Evolutionary conservation across 345 rosid genomes (phyloP).

Genomic region (Camelina laxa): DNA sequence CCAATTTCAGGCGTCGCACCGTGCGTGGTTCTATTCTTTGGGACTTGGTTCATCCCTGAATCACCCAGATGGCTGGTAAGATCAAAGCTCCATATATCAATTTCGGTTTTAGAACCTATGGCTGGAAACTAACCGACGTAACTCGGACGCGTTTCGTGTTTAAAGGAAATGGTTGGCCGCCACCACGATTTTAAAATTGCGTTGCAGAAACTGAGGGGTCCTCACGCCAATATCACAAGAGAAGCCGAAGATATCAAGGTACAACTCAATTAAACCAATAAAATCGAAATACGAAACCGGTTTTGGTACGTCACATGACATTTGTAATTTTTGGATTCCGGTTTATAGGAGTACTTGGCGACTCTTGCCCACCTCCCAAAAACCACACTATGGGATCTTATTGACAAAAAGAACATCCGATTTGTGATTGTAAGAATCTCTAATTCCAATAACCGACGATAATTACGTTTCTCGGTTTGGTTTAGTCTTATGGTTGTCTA

Average conservation of each 20-base stretch:
- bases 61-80: conserved; percentile 70
- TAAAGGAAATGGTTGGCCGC: conserved; percentile 52
- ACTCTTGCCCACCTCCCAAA: conserved; percentile 49
- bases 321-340: not conserved
- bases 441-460: not conserved
- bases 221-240: conserved; percentile 46
- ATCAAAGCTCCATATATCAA: not conserved
- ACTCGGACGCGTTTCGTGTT: conserved; percentile 3
- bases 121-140: not conserved
- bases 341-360: conserved; percentile 49
- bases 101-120: not conserved
- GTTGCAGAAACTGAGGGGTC: conserved; percentile 52
- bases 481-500: not conserved
- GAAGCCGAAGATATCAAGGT: conserved; percentile 56
- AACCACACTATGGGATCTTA: conserved; percentile 41
- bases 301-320: conserved; percentile 2
- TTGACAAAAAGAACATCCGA: conserved; percentile 47
- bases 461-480: conserved; percentile 7
- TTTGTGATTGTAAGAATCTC: conserved; percentile 50
- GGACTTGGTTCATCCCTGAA: conserved; percentile 59
- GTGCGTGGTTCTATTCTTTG: conserved; percentile 43
- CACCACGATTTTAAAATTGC: conserved; percentile 48
- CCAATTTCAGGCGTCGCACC: conserved; percentile 53
- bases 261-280: not conserved
- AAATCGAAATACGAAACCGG: conserved; percentile 4